A percentile compares a stretch with the other conserved stretches of the same genome.
These are phyloP conservation scores for Pythium utonaiense DNA, from an alignment of 352 stramenopile species.

Conservation along the genomic window DNA sequence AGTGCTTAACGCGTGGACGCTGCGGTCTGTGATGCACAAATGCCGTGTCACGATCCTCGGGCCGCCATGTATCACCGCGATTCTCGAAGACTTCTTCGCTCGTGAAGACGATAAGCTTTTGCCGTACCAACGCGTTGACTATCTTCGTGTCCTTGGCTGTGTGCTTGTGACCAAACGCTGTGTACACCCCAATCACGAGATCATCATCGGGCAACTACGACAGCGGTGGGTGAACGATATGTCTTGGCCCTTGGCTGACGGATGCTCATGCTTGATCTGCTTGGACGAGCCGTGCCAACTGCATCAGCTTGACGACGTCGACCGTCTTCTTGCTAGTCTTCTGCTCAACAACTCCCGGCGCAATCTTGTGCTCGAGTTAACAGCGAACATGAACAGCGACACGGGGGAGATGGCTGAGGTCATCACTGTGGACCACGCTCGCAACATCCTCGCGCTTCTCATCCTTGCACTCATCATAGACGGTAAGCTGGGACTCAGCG, in stretches of 20 bases:
- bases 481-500: constrained; percentile 1
- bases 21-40: background rate
- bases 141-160: background rate
- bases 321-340: background rate
- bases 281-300: background rate
- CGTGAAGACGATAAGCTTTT: background rate
- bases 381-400: background rate
- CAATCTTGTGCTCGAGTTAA: background rate
- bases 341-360: background rate
- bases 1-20: background rate
- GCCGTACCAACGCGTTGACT: background rate
- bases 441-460: background rate
- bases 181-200: background rate
- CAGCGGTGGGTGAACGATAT: background rate
- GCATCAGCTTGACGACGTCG: background rate
- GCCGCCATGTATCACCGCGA: background rate
- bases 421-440: background rate
- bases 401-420: background rate
- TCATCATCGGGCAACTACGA: background rate
- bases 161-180: background rate
- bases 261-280: background rate
- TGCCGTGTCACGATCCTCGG: background rate
- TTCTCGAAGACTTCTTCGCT: background rate
- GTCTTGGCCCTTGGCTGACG: background rate
- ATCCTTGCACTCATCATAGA: background rate